Percentiles rank a stretch among this genome's conserved stretches.
Conservation (phyloP, 345 rosid species). For the Cardamine resedifolia region DNA sequence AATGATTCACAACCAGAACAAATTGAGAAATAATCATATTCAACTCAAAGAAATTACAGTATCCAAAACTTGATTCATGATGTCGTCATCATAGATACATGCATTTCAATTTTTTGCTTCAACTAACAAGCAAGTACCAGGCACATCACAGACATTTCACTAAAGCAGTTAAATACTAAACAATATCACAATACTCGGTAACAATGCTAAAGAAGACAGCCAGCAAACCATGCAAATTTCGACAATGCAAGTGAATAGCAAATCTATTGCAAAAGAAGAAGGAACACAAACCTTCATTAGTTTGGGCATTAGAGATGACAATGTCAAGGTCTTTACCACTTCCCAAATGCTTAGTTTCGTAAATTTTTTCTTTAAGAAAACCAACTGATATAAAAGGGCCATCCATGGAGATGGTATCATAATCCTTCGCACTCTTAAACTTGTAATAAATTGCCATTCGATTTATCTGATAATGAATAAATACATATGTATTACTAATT, state of each 20-base stretch:
- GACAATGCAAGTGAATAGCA: neutral
- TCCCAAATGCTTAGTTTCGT: constrained; percentile 99
- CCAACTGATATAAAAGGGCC: constrained; percentile 96
- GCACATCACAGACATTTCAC: neutral
- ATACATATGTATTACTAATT: constrained; percentile 24
- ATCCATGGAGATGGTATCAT: constrained; percentile 87
- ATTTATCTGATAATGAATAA: constrained; percentile 35
- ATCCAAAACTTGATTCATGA: constrained; percentile 1
- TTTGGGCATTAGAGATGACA: constrained; percentile 97
- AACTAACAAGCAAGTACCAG: neutral
- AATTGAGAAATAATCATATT: neutral
- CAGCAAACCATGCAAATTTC: neutral
- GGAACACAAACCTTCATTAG: constrained; percentile 90
- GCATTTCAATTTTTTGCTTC: neutral
- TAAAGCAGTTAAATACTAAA: neutral
- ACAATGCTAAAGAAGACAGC: neutral
- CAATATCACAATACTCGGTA: neutral
- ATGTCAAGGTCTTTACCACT: constrained; percentile 98
- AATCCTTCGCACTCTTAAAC: constrained; percentile 99
- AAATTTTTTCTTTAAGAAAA: constrained; percentile 94
- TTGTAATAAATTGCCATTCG: constrained; percentile 96
- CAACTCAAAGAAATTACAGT: neutral
- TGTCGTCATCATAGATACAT: neutral
- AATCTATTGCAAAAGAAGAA: neutral
- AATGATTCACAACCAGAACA: constrained; percentile 1